These are phyloP conservation scores for Casuarina equisetifolia DNA, from an alignment of 306 rosid genomes.

Conservation along the genomic window DNA sequence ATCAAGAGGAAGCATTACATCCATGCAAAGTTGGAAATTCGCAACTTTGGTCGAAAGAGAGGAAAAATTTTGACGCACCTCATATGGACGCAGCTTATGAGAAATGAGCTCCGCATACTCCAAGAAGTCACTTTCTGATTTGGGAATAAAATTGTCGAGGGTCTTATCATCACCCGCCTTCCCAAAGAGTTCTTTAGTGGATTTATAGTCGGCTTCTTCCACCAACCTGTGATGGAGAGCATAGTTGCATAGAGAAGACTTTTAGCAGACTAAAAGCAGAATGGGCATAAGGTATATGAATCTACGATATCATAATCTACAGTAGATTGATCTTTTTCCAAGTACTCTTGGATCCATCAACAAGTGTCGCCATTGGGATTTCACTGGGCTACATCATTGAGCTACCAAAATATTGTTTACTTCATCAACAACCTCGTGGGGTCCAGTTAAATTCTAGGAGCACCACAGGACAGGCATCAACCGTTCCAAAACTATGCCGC, in stretches of 20 bases:
- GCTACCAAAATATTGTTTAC: no score
- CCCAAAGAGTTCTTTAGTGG: conserved; percentile 80
- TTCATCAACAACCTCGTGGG: no score
- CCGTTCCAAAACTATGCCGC: neutral
- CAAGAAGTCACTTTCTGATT: conserved; percentile 79
- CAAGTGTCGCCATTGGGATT: no score
- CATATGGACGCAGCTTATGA: conserved; percentile 60
- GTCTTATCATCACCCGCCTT: conserved; percentile 62
- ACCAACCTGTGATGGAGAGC: conserved; percentile 52
- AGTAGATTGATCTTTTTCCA: no score
- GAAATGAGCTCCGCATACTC: conserved; percentile 90
- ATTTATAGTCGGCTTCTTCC: conserved; percentile 87
- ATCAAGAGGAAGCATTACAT: neutral
- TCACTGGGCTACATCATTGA: no score
- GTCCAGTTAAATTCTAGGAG: neutral
- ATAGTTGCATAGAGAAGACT: conserved; percentile 9
- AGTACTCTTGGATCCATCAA: no score
- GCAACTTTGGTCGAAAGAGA: neutral
- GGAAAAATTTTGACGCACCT: conserved; percentile 44
- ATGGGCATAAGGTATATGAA: neutral
- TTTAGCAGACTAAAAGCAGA: neutral
- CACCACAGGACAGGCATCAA: neutral
- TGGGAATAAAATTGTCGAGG: conserved; percentile 85
- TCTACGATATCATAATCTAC: no score
- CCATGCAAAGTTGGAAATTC: neutral